A percentile compares a stretch with the other conserved stretches of the same genome.
phyloP scores from a whole-genome alignment of 1,284 basidiomycete species.

The Schizophyllum amplum region DNA sequence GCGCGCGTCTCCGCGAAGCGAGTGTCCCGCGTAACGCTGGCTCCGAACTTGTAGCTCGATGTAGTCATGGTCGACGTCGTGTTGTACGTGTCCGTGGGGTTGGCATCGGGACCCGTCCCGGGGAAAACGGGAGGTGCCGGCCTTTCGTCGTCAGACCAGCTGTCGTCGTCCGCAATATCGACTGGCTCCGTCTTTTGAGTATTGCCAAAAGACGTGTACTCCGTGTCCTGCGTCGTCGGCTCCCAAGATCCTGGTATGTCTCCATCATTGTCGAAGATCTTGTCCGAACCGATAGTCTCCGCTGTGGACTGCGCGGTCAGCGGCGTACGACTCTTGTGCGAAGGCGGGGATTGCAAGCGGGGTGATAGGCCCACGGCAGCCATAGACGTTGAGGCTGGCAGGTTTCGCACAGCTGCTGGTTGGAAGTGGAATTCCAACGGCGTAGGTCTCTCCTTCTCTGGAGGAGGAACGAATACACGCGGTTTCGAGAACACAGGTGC shows the following conservation, averaged over 20 bases:
- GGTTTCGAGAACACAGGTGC: slow-evolving; percentile 48
- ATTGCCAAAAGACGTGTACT: slow-evolving; percentile 30
- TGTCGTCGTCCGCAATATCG: slow-evolving; percentile 52
- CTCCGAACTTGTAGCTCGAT: neutral
- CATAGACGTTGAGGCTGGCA: slow-evolving; percentile 35
- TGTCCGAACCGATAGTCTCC: slow-evolving; percentile 39
- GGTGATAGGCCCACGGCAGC: slow-evolving; percentile 34
- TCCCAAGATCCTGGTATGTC: slow-evolving; percentile 40
- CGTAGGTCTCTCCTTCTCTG: slow-evolving; percentile 19
- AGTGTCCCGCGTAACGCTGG: slow-evolving; percentile 24
- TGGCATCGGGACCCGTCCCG: slow-evolving; percentile 41
- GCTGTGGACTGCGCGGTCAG: slow-evolving; percentile 46
- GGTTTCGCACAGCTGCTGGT: slow-evolving; percentile 19
- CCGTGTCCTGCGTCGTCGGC: slow-evolving; percentile 51
- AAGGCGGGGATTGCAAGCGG: slow-evolving; percentile 21
- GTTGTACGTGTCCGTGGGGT: slow-evolving; percentile 66
- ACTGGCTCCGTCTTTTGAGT: slow-evolving; percentile 26
- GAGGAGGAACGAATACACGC: slow-evolving; percentile 10
- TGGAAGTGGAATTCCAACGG: neutral
- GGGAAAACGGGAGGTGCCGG: slow-evolving; percentile 44
- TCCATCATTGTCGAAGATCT: slow-evolving; percentile 39
- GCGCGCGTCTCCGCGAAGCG: slow-evolving; percentile 12
- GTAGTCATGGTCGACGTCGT: slow-evolving; percentile 31
- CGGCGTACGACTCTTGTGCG: slow-evolving; percentile 20
- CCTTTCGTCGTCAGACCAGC: slow-evolving; percentile 65